phyloP scores from a whole-genome alignment of 169 alveolate species.

The Perkinsus chesapeaki region DNA sequence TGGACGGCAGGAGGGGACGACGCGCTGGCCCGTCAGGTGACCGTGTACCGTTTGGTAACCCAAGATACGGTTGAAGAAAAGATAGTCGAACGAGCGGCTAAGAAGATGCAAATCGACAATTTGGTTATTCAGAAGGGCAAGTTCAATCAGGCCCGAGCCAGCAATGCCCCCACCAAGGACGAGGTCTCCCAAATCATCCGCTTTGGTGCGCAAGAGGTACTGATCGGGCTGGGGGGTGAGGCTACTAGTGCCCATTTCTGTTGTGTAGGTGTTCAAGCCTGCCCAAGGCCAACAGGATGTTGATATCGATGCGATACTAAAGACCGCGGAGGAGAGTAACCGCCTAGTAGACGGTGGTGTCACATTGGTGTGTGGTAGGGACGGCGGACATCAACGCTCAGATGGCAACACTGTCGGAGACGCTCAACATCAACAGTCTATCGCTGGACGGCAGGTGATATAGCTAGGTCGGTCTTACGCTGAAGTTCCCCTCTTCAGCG shows the following conservation, averaged over 20 bases:
- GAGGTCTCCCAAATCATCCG: slow-evolving; percentile 70
- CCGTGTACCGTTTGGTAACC: slow-evolving; percentile 87
- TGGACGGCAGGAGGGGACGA: slow-evolving; percentile 93
- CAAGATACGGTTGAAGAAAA: slow-evolving; percentile 93
- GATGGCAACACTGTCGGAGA: neutral
- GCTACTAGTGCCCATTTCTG: too few relatives aligned
- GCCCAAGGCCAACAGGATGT: neutral
- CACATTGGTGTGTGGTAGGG: neutral
- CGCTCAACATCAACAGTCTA: neutral
- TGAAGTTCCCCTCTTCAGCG: neutral
- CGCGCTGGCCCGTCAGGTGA: slow-evolving; percentile 74
- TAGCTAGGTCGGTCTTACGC: neutral
- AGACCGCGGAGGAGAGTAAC: neutral
- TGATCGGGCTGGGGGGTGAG: too few relatives aligned
- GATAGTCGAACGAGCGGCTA: slow-evolving; percentile 90
- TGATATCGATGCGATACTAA: neutral
- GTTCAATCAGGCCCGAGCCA: slow-evolving; percentile 3
- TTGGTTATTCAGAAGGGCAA: slow-evolving; percentile 73
- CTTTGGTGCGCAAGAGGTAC: slow-evolving; percentile 58
- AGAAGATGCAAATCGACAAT: slow-evolving; percentile 90
- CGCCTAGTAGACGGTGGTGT: neutral
- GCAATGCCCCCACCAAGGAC: slow-evolving; percentile 54
- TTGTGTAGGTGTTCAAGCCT: neutral
- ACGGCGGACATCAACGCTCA: neutral
- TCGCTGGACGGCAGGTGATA: neutral